Evolutionary conservation across 106 monocot species (phyloP).

Genomic region (Dioscorea zingiberensis): DNA sequence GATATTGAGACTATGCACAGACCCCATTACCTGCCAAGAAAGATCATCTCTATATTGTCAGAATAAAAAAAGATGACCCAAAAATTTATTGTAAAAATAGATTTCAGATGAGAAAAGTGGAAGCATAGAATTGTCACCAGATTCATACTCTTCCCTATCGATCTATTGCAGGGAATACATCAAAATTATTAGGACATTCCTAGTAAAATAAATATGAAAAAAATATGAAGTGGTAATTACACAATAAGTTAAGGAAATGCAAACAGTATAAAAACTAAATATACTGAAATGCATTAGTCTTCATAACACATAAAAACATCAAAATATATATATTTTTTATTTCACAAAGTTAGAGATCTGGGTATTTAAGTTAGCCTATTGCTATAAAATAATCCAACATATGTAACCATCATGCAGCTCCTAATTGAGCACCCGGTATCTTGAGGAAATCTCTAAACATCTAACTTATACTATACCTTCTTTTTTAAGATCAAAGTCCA

Average conservation of each 20-base stretch:
- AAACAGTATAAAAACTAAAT: background rate
- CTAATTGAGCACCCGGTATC: too few relatives aligned
- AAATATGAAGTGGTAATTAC: background rate
- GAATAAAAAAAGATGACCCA: background rate
- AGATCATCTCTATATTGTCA: background rate
- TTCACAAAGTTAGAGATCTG: too few relatives aligned
- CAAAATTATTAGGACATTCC: conserved; percentile 4
- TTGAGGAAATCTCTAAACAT: too few relatives aligned
- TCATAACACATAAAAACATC: too few relatives aligned
- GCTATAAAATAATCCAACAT: too few relatives aligned
- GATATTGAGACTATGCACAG: conserved; percentile 48
- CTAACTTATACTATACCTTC: too few relatives aligned
- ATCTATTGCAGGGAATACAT: conserved; percentile 36
- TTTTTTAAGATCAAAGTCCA: too few relatives aligned
- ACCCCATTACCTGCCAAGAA: conserved; percentile 30
- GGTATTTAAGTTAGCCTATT: too few relatives aligned
- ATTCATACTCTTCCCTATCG: too few relatives aligned
- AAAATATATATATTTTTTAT: too few relatives aligned
- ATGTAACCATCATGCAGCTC: too few relatives aligned
- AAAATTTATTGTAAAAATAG: background rate
- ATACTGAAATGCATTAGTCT: background rate
- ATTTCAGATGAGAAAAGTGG: too few relatives aligned
- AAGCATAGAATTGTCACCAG: background rate
- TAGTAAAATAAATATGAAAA: background rate
- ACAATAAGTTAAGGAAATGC: background rate